These are phyloP conservation scores for Eucalyptus globulus DNA, from an alignment of 345 rosid genomes.

Conservation along the genomic window DNA sequence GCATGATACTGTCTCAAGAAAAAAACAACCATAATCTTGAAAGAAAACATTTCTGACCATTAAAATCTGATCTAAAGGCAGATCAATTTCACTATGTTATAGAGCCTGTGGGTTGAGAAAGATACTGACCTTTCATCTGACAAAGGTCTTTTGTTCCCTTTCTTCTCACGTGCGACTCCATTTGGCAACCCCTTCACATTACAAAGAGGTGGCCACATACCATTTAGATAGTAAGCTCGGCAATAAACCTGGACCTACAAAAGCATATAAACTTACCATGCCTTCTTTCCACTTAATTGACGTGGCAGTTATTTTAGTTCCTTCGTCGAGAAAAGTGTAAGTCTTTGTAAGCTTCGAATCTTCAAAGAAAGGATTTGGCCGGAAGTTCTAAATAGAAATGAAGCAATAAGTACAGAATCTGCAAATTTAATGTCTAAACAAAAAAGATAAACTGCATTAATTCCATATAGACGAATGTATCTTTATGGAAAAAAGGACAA, in stretches of 20 bases:
- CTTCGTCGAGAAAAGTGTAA: constrained; percentile 79
- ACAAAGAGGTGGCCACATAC: neutral
- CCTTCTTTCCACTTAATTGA: constrained; percentile 90
- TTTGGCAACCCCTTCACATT: constrained; percentile 62
- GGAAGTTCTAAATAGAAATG: constrained; percentile 45
- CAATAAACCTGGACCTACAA: neutral
- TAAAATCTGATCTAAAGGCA: neutral
- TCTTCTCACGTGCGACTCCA: constrained; percentile 77
- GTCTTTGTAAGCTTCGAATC: constrained; percentile 72
- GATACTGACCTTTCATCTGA: constrained; percentile 52
- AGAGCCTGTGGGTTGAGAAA: neutral
- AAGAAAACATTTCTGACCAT: neutral
- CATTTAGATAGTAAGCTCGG: neutral
- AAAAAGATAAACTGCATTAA: neutral
- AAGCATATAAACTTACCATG: constrained; percentile 27
- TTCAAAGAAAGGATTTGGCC: constrained; percentile 74
- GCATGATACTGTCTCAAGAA: neutral
- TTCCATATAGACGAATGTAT: neutral
- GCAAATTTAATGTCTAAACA: neutral
- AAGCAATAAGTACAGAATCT: neutral
- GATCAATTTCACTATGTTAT: neutral
- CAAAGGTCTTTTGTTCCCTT: constrained; percentile 74
- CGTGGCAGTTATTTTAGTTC: constrained; percentile 66
- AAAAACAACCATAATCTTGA: neutral
- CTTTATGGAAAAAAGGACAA: neutral